A percentile compares a stretch with the other conserved stretches of the same genome.
Conservation (phyloP, 495 filamentous ascomycete species). For the Podospora bellae-mahoneyi region DNA sequence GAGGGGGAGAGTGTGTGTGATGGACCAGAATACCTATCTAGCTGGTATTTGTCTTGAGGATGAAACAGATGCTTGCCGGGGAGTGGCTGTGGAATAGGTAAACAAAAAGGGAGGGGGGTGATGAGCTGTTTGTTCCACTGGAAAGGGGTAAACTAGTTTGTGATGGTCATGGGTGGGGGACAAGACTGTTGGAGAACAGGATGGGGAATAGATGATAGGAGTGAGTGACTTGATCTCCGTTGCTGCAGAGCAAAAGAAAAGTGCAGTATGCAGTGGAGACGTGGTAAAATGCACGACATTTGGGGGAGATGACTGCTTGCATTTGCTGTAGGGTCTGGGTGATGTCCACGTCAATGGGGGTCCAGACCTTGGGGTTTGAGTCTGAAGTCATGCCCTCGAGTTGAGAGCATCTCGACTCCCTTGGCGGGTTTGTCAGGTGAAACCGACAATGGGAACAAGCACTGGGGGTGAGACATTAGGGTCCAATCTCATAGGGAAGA, state of each 20-base stretch:
- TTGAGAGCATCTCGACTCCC: neutral
- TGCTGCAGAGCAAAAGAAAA: neutral
- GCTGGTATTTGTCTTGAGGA: neutral
- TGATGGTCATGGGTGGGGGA: neutral
- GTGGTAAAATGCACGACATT: neutral
- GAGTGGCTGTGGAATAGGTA: neutral
- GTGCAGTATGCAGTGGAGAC: neutral
- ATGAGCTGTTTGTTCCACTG: neutral
- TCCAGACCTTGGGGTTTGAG: neutral
- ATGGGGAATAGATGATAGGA: neutral
- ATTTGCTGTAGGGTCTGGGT: neutral
- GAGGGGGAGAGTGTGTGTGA: neutral
- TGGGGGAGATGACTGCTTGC: neutral
- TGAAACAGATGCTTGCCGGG: neutral
- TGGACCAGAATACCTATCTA: neutral
- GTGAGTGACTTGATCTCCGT: neutral
- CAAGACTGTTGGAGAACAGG: neutral
- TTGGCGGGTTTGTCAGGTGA: conserved; percentile 1
- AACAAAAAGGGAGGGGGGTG: neutral
- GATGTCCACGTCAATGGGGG: neutral
- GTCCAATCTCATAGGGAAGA: neutral
- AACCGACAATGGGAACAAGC: neutral
- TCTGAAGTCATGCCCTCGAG: neutral
- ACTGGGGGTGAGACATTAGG: conserved; percentile 1
- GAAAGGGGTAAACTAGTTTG: neutral